Conservation (phyloP, 768 basidiomycete genomes). For the Suillus placidus region DNA sequence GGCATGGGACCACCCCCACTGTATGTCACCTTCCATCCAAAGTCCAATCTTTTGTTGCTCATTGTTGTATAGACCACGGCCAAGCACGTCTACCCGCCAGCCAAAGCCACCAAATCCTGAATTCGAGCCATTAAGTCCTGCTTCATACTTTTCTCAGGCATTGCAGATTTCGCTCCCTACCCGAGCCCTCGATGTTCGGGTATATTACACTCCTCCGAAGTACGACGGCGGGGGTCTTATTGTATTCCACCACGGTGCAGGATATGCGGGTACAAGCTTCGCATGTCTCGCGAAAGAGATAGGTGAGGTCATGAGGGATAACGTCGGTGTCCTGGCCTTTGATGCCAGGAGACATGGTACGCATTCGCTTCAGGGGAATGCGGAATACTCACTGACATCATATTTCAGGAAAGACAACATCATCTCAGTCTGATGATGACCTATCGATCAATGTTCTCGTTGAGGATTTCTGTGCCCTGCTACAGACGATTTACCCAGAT, state of each 20-base stretch:
- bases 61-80: slow-evolving; percentile 11
- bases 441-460: slow-evolving; percentile 75
- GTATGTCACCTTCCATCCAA: slow-evolving; percentile 42
- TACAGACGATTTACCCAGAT: slow-evolving; percentile 72
- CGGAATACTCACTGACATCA: slow-evolving; percentile 3
- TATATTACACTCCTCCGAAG: slow-evolving; percentile 81
- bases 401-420: slow-evolving; percentile 29
- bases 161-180: slow-evolving; percentile 70
- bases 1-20: slow-evolving; percentile 65
- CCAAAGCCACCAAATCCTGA: slow-evolving; percentile 54
- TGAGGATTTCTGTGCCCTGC: slow-evolving; percentile 69
- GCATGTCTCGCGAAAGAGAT: slow-evolving; percentile 90
- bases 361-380: slow-evolving; percentile 22
- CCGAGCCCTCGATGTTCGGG: slow-evolving; percentile 68
- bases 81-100: slow-evolving; percentile 31
- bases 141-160: slow-evolving; percentile 77
- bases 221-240: slow-evolving; percentile 58
- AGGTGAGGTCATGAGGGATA: slow-evolving; percentile 56
- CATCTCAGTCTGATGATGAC: slow-evolving; percentile 27
- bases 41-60: slow-evolving; percentile 20
- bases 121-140: slow-evolving; percentile 78
- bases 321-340: slow-evolving; percentile 78
- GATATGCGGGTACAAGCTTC: slow-evolving; percentile 88
- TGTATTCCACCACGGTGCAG: slow-evolving; percentile 95
- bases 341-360: slow-evolving; percentile 90